Evolutionary conservation across 2,329 filamentous ascomycete genomes (phyloP), one percentile per base, ranked within the genome.

Genomic region (Myriosclerotinia scirpicola): DNA sequence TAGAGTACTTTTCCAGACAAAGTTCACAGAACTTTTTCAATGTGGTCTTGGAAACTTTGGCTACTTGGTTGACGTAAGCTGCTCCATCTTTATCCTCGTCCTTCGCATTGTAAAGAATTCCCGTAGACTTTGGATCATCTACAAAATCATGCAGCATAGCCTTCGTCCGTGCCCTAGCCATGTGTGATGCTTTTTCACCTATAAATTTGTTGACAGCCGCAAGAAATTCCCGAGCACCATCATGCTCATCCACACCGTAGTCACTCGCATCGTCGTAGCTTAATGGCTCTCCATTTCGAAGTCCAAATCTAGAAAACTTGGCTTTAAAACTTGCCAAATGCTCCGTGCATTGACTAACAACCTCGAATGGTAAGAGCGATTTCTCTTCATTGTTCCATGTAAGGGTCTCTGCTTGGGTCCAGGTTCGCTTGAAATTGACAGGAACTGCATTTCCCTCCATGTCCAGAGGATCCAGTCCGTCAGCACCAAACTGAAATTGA

Each of bases 401-500:
- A 6, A 88, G 73, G 79, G 88, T 79, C 82, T 92, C 85, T 6
- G 85, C 82, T 75, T 98, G 94, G 22, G 87, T 92, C 83, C 92
- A 98, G 0, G 94, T 97, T 56, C 94, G 88, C 63, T 91, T 87
- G 75, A 98, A 97, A 75, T 97, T 86, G 61, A 99, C 95, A 5
- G 95, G 95, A 73, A 91, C 92, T 9, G 92, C 94, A 69, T 90
- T 89, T 54, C 93, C 95, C 78, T 99, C 95, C 94, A 99, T 99
- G 76, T 98, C 93, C 26, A 97, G 90, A 1, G 95, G 95, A 77
- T 99, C 95, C 42, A 99, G 83, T 70, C 94, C 93, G 75, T 99
- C 95, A 42, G 95, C 95, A 77, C 95, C 95, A 74, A 96, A 99
- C 75, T 97, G 93, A 80, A 99, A 98, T 76, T 99, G 95, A 2